These are phyloP conservation scores for Candida maesae DNA, from an alignment of 805 yeast species.

Conservation along the genomic window DNA sequence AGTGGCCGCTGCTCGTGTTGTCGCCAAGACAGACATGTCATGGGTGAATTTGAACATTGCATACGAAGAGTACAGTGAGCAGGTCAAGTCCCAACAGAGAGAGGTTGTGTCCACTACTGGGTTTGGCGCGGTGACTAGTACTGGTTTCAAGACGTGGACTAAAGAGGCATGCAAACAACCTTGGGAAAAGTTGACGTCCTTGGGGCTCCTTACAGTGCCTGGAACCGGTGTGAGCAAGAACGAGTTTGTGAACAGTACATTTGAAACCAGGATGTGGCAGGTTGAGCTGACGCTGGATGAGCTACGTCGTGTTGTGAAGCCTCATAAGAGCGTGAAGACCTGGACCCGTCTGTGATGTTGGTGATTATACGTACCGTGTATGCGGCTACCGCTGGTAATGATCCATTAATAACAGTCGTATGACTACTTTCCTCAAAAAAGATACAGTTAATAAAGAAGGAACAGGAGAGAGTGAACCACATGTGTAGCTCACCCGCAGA, in stretches of 20 bases:
- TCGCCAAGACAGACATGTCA: slow-evolving; percentile 51
- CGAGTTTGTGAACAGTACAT: slow-evolving; percentile 17
- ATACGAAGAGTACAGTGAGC: slow-evolving; percentile 66
- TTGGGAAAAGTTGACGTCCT: slow-evolving; percentile 61
- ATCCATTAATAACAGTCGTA: too few relatives aligned
- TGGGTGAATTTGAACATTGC: slow-evolving; percentile 74
- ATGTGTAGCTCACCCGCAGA: too few relatives aligned
- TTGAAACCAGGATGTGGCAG: slow-evolving; percentile 27
- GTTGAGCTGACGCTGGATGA: slow-evolving; percentile 27
- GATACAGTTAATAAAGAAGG: too few relatives aligned
- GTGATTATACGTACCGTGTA: background rate
- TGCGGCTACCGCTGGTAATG: too few relatives aligned
- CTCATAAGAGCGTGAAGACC: slow-evolving; percentile 17
- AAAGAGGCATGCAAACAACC: slow-evolving; percentile 56
- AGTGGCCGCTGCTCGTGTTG: slow-evolving; percentile 71
- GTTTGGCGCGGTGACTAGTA: slow-evolving; percentile 22
- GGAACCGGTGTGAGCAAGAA: slow-evolving; percentile 4
- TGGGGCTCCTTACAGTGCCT: slow-evolving; percentile 21
- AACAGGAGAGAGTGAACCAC: too few relatives aligned
- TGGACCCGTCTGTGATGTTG: slow-evolving; percentile 25
- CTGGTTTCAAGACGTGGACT: slow-evolving; percentile 54
- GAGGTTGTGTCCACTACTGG: slow-evolving; percentile 29
- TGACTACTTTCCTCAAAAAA: too few relatives aligned
- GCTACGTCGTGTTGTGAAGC: slow-evolving; percentile 17
- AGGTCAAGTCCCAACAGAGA: slow-evolving; percentile 43